These are phyloP conservation scores for Monoraphidium neglectum DNA, from an alignment of 139 green algal species.

Conservation along the genomic window DNA sequence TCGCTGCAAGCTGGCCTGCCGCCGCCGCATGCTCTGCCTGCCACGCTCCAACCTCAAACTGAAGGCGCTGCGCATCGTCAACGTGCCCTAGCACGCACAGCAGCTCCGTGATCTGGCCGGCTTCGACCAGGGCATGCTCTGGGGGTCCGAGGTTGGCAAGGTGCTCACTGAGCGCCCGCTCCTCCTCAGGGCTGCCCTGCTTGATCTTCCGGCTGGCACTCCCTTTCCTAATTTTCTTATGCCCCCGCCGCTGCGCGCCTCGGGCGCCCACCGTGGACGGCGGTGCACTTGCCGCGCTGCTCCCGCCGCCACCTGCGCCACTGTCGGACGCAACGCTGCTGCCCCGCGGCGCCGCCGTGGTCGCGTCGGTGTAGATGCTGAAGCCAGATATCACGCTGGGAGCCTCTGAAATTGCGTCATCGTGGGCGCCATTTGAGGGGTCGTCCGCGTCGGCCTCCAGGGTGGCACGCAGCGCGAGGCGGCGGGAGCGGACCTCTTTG, in stretches of 20 bases:
- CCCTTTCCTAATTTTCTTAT: conserved; percentile 35
- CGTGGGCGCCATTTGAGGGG: background rate
- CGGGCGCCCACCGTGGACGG: conserved; percentile 48
- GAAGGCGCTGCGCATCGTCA: conserved; percentile 68
- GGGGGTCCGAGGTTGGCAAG: conserved; percentile 25
- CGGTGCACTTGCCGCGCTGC: conserved; percentile 14
- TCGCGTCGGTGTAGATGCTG: conserved; percentile 48
- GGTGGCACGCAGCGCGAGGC: conserved; percentile 55
- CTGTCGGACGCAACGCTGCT: too few species aligned
- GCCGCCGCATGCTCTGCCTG: conserved; percentile 31
- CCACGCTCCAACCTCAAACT: conserved; percentile 59
- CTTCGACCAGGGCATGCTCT: conserved; percentile 34
- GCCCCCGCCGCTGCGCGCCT: conserved; percentile 29
- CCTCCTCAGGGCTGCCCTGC: conserved; percentile 72
- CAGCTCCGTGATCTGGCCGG: conserved; percentile 73
- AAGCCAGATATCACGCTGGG: conserved; percentile 52
- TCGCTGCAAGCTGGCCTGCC: background rate
- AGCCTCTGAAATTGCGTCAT: conserved; percentile 30
- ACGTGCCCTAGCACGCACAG: conserved; percentile 79
- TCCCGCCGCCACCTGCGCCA: background rate
- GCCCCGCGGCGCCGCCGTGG: background rate
- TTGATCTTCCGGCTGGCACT: conserved; percentile 40
- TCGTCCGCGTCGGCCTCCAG: conserved; percentile 26
- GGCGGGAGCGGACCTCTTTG: conserved; percentile 60
- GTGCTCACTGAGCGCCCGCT: conserved; percentile 59